Base-by-base conservation (phyloP, 2,329 filamentous ascomycete genomes). In the Arthrobotrys musiformis region DNA sequence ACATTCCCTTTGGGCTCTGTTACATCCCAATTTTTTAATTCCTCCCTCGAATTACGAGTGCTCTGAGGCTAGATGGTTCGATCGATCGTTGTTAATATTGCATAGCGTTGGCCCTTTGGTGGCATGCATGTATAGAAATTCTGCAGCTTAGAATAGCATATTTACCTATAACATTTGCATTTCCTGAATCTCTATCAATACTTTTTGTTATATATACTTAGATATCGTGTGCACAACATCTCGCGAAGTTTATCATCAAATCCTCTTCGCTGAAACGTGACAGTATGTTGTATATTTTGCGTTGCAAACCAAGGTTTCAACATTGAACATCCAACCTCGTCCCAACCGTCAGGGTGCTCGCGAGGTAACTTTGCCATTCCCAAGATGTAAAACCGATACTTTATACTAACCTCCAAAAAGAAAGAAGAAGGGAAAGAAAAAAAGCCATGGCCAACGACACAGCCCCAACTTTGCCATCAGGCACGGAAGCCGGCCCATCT, bases 281-380 rank as follows among this genome's bases (percentile, higher is more conserved):
- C 8, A 44, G n/a, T 50, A 60, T 54, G 73, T 77, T 77, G 73
- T 40, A 77, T 52, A 54, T 66, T 77, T 48, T 77, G 66, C 35
- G 73, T 77, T 70, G 73, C 17, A 30, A 35, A 9, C n/a, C 11
- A 56, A 54, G 19, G 60, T 35, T 22, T 33, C 26, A 33, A 48
- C 3, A 48, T 44, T 44, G 19, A 44, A 26, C 56, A 42, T 52
- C 37, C 46, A 61, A 48, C 60, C 48, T 67, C 40, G 17, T 26
- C 37, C 26, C 54, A 24, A 48, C 42, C 9, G 4, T n/a, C n/a
- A n/a, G n/a, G n/a, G n/a, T n/a, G n/a, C 15, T 24, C 17, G 26
- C 33, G 7, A 17, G 40, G 40, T 19, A 19, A 42, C 17, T 8
- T 28, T 30, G 50, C 48, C 37, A 15, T 52, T n/a, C 40, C 22